Base-by-base conservation (phyloP, 306 rosid genomes). In the Cicer judaicum region DNA sequence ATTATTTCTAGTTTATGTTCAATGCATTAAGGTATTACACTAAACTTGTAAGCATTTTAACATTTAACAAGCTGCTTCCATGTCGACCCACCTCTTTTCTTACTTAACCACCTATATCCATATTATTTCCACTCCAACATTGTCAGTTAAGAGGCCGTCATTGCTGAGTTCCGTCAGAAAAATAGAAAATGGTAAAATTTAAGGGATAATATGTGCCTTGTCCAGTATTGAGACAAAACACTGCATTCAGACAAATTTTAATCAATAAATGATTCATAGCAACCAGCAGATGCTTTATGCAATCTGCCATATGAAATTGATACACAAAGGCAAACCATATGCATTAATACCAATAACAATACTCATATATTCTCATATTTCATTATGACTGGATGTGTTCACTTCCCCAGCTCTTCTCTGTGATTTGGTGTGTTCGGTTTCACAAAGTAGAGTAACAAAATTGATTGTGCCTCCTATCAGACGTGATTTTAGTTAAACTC, bases 171-270 rank as follows among this genome's bases (percentile, higher is more conserved):
- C 16, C 41, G 0, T 57, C 16, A 57, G 7, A 34, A 11, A 34
- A 24, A 7, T 2, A 15, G 36, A 11, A 50, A 47, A 18, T 39
- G 65, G 55, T 13, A 78, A 78, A 70, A 29, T 63, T 78, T 52
- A 24, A 50, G 60, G 65, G 64, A 42, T 53, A 38, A 46, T n/a
- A 77, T 41, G 42, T 68, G 76, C 41, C 80, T 42, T 42, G 18
- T 24, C 41, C 64, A 24, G 41, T 38, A 57, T 57, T 24, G 40
- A 57, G 40, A 57, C 64, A 57, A 57, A 57, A 57, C 64, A 57
- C 41, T 57, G 64, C 64, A 57, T 57, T 57, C 15, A 2, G 16
- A 57, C 15, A 57, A 57, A 57, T 24, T 57, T 41, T 24, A 16
- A 24, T 57, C 14, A 57, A 57, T 6, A 24, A 57, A 57, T 36